These are phyloP conservation scores for Hippophae gyantsensis DNA, from an alignment of 306 rosid genomes.

Conservation along the genomic window DNA sequence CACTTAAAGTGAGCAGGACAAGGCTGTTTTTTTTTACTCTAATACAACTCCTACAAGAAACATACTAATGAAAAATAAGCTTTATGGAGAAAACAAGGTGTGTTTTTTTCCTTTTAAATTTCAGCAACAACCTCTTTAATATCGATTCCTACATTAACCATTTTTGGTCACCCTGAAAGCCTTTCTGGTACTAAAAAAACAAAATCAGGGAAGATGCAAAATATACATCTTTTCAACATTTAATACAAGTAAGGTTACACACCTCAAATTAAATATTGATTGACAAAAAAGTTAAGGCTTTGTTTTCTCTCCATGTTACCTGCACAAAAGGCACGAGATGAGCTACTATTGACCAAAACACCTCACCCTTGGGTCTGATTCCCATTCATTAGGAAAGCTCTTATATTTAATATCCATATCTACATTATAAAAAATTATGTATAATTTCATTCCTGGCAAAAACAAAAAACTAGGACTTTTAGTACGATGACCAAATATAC, in stretches of 20 bases:
- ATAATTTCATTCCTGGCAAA: too few species aligned
- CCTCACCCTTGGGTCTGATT: slow-evolving; percentile 66
- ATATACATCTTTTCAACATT: not conserved
- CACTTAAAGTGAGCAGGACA: too few species aligned
- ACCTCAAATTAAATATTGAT: not conserved
- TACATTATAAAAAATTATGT: slow-evolving; percentile 22
- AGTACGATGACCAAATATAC: too few species aligned
- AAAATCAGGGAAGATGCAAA: slow-evolving; percentile 23
- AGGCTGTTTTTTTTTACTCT: too few species aligned
- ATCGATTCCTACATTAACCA: slow-evolving; percentile 97
- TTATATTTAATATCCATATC: slow-evolving; percentile 87
- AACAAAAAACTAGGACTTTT: too few species aligned
- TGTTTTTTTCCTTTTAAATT: slow-evolving; percentile 77
- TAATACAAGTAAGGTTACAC: not conserved
- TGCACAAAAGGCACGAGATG: slow-evolving; percentile 88
- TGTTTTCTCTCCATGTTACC: slow-evolving; percentile 37
- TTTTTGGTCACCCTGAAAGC: slow-evolving; percentile 55
- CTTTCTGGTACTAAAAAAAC: slow-evolving; percentile 33
- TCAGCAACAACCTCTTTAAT: slow-evolving; percentile 99
- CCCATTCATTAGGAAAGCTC: slow-evolving; percentile 86
- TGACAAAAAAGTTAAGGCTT: not conserved
- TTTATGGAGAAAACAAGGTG: not conserved
- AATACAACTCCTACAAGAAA: slow-evolving; percentile 9
- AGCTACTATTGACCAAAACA: slow-evolving; percentile 79
- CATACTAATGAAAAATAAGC: slow-evolving; percentile 26